Conservation (phyloP, 208 protist genomes). For the Wallacemonas rigidus region DNA sequence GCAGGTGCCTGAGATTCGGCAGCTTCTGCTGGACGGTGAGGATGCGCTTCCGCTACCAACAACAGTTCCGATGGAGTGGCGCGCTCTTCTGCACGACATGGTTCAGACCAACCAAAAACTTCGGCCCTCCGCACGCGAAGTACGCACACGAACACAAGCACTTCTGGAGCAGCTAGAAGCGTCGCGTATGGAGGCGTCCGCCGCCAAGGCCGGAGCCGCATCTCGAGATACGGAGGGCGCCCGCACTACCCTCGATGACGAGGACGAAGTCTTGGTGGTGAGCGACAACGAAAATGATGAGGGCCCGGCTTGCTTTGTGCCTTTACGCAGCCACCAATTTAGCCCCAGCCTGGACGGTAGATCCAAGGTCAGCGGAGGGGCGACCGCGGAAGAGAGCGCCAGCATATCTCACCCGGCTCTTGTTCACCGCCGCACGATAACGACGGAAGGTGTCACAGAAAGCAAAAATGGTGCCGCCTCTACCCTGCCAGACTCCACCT, state of each 20-base stretch:
- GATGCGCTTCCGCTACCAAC: constrained; percentile 39
- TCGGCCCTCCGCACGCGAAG: constrained; percentile 1
- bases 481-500: neutral
- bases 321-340: constrained; percentile 1
- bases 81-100: constrained; percentile 15
- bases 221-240: neutral
- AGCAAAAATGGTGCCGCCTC: constrained; percentile 2
- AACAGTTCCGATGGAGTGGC: constrained; percentile 24
- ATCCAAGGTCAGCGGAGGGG: neutral
- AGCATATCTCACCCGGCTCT: neutral
- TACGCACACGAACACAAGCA: neutral
- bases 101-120: constrained; percentile 18
- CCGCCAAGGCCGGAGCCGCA: neutral
- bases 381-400: neutral
- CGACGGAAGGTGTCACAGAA: neutral
- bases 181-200: neutral
- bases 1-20: constrained; percentile 48
- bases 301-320: neutral
- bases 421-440: neutral
- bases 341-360: neutral
- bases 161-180: neutral
- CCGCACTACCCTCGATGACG: neutral
- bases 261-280: constrained; percentile 3
- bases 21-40: constrained; percentile 9
- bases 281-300: constrained; percentile 12